Conservation (phyloP, 768 basidiomycete species). For the Boletus sensibilis region DNA sequence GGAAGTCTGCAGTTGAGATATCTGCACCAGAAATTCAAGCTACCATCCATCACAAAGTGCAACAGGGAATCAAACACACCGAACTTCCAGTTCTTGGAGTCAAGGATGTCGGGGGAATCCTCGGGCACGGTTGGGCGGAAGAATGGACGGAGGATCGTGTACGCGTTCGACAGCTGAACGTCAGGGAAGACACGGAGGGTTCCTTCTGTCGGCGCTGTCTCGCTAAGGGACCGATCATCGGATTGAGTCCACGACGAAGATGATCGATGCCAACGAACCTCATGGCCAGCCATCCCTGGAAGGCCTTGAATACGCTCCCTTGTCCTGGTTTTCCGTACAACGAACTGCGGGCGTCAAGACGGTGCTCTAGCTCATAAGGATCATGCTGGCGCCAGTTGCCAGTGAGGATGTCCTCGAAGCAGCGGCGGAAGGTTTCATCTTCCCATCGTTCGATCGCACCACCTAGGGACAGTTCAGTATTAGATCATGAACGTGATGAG, state of each 20-base stretch:
- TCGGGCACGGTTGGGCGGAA: slow-evolving; percentile 51
- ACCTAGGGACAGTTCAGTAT: slow-evolving; percentile 37
- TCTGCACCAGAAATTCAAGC: slow-evolving; percentile 34
- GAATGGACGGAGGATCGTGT: slow-evolving; percentile 75
- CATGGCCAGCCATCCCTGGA: slow-evolving; percentile 78
- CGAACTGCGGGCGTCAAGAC: slow-evolving; percentile 60
- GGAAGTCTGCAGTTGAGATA: slow-evolving; percentile 48
- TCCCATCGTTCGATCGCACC: slow-evolving; percentile 78
- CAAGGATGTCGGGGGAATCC: slow-evolving; percentile 42
- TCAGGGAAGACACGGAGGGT: slow-evolving; percentile 69
- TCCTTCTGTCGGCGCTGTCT: slow-evolving; percentile 68
- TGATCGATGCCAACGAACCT: slow-evolving; percentile 40
- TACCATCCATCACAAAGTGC: slow-evolving; percentile 24
- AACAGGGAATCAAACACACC: slow-evolving; percentile 30
- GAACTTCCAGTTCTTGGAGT: slow-evolving; percentile 55
- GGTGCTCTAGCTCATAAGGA: slow-evolving; percentile 59
- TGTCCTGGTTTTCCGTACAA: slow-evolving; percentile 59
- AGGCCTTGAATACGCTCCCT: slow-evolving; percentile 57
- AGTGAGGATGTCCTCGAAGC: slow-evolving; percentile 58
- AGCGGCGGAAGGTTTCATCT: slow-evolving; percentile 54
- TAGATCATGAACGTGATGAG: neutral
- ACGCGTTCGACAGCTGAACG: slow-evolving; percentile 64
- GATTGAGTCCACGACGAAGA: neutral
- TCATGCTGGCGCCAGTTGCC: slow-evolving; percentile 67
- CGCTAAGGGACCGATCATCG: slow-evolving; percentile 33